Evolutionary conservation across 352 stramenopile genomes (phyloP), one percentile per base, ranked within the genome.

Genomic region (Globisporangium nodosum): DNA sequence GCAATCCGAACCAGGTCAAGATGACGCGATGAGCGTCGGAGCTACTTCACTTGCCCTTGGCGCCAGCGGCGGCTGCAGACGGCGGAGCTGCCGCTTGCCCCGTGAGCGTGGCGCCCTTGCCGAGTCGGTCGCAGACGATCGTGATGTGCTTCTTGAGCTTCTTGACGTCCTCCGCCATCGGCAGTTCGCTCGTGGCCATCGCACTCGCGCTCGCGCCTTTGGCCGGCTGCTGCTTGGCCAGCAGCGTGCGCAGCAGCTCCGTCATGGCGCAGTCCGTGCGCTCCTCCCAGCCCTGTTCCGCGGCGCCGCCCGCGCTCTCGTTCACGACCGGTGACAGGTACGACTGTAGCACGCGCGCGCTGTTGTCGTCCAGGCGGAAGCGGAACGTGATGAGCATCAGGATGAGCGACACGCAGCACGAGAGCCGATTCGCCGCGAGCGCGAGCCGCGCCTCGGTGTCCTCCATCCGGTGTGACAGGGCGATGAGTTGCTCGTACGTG

Each of bases 81-180:
- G 20, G 12, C 30, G n/a, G 5, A 3, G 35, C 49, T 42, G 27
- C 24, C 1, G 31, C 47, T 39, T 33, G 9, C 33, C 35, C 51
- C 27, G 49, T 56, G 24, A 88, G 67, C 20, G 65, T 73, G 12
- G 81, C 83, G 18, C 89, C 89, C 61, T 96, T 96, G 45, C 78
- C 80, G 4, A 97, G 72, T 0, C 88, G 79, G 58, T 96, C 88
- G 56, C 82, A 96, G 8, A 97, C 74, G 55, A 96, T 93, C 20
- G 85, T 91, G 50, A 96, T 91, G 68, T 96, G 85, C 52, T 97
- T 96, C 66, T 93, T 91, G 49, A 97, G 80, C 47, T 89, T 90
- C 57, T 87, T 90, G 16, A 84, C 94, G 64, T 95, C 79, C 2
- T 88, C 66, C 11, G 73, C 71, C 64, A 97, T 77, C n/a, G 69